Evolutionary conservation across 306 rosid species (phyloP), one percentile per base, ranked within the genome.

Genomic region (Vachellia pachyceras): DNA sequence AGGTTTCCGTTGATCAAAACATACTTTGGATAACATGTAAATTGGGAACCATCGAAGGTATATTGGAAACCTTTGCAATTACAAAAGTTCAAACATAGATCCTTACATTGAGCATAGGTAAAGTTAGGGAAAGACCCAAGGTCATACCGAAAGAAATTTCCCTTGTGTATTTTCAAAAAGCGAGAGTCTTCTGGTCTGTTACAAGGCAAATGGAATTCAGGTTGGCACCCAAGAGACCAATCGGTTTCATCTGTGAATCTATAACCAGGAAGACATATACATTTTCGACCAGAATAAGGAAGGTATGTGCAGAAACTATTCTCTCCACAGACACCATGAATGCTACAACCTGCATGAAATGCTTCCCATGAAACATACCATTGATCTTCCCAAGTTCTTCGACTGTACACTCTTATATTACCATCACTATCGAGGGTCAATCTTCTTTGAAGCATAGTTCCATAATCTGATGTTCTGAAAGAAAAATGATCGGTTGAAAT

Each of bases 221-320:
- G 90, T 14, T 84, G 75, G 46, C 91, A 90, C 6, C 93, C 93
- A 12, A 68, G 7, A 25, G 87, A 68, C 87, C 85, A 80, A 69
- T 86, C 83, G 20, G 60, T 49, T 1, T 8, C 35, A 11, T 73
- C 74, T 39, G 25, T 86, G 20, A 69, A 11, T 37, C 35, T 83
- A 42, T 73, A 29, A 2, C 89, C 85, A 0, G 83, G 73, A 20
- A 75, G 37, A 37, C 87, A 83, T 4, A 66, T 25, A 5, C 86
- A 86, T 49, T 73, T 83, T 22, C 73, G 67, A 18, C 85, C 83
- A 39, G 9, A 42, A 35, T 3, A 15, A 23, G 15, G 39, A 77
- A 72, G 55, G 49, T 73, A 80, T 3, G 0, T 49, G 11, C 87
- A 86, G 0, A 18, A 2, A 46, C 87, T 84, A 17, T 83, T 60